Evolutionary conservation across 371 early-diverging fungal species (phyloP).

Genomic region (Catenaria anguillulae): DNA sequence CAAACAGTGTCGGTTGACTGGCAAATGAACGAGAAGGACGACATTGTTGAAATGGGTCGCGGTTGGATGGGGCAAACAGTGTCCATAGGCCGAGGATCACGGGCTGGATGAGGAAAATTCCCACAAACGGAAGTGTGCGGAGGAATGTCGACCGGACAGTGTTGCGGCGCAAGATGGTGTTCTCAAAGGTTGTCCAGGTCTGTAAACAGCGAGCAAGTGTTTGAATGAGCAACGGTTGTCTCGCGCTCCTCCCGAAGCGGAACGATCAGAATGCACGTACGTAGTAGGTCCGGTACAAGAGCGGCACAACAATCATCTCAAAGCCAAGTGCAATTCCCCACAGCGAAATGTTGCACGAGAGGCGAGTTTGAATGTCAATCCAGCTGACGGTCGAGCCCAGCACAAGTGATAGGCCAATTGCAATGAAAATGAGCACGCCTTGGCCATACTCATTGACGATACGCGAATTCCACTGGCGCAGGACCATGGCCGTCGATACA

Average conservation of each 20-base stretch:
- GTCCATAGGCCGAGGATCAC: not conserved
- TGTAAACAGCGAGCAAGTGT: too few species aligned
- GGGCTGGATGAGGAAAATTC: not conserved
- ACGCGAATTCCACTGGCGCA: not conserved
- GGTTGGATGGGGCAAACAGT: not conserved
- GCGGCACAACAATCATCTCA: not conserved
- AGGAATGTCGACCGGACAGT: not conserved
- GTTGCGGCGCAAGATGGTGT: not conserved
- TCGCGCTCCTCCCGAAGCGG: too few species aligned
- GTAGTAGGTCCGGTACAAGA: not conserved
- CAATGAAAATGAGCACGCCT: not conserved
- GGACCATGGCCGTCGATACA: not conserved
- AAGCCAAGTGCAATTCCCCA: not conserved
- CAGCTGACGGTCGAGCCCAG: not conserved
- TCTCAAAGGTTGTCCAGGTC: not conserved
- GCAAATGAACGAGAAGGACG: not conserved
- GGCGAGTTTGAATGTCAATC: not conserved
- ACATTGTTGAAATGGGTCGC: not conserved
- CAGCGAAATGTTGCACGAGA: not conserved
- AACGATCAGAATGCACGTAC: not conserved
- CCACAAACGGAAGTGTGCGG: not conserved
- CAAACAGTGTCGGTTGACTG: not conserved
- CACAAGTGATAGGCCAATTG: not conserved
- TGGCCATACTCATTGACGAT: not conserved
- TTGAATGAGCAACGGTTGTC: too few species aligned